Base-by-base conservation (phyloP, 2,329 filamentous ascomycete species). In the Teratosphaeria zuluensis region DNA sequence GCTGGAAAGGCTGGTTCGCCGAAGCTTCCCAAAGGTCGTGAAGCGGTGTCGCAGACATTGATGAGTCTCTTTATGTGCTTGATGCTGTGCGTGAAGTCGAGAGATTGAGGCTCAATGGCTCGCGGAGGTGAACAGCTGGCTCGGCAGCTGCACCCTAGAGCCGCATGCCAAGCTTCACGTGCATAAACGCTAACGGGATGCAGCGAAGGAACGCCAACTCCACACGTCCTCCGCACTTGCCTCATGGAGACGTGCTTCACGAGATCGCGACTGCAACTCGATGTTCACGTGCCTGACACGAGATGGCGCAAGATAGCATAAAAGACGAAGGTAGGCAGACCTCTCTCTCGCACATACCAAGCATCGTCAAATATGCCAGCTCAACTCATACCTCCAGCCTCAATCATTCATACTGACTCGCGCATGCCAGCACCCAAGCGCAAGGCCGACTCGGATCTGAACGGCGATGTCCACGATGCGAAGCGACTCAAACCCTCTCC, bases 11-110 rank as follows among this genome's bases (percentile, higher is more conserved):
- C 79, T 85, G 89, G 81, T 85, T 84, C 76, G 89, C 84, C 78
- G 92, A 89, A 81, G 90, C 89, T 82, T 95, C 88, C 92, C 92
- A 97, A 79, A 95, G 83, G 75, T 94, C 85, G 77, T 87, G 71
- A 55, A 80, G 85, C 76, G 95, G 80, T 81, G 89, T 90, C 71
- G 85, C 84, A 83, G 88, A 86, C 86, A 89, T 89, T 54, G 62
- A 54, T 46, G 55, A 35, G 35, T 31, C 38, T 48, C 16, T 11
- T 46, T 3, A 16, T 7, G n/a, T 48, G 16, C n/a, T n/a, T 48
- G 42, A 19, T 24, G 42, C n/a, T 48, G 6, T 57, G 32, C 14
- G 33, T 42, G 35, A 14, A 5, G 12, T 42, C 11, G 51, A 55
- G 19, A 16, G 31, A 53, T 19, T 21, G 28, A 55, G 33, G 9